These are phyloP conservation scores for Lactarius psammicola DNA, from an alignment of 768 basidiomycete genomes.

Conservation along the genomic window DNA sequence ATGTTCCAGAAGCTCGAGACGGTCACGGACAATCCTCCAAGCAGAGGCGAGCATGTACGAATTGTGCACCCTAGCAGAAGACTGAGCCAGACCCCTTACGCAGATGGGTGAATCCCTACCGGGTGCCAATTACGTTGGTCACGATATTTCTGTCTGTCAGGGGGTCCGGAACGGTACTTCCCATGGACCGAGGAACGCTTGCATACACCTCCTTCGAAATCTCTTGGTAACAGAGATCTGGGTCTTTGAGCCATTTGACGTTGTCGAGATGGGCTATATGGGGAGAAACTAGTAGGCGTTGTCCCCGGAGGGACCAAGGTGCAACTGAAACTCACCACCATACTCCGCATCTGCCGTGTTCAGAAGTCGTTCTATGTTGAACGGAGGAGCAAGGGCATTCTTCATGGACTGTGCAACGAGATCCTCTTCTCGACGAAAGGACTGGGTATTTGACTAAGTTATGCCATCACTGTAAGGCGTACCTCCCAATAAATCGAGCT, in stretches of 20 bases:
- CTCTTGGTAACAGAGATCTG: conserved; percentile 55
- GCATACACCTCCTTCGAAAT: conserved; percentile 58
- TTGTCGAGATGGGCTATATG: conserved; percentile 63
- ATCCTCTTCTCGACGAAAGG: conserved; percentile 52
- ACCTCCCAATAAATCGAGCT: conserved; percentile 79
- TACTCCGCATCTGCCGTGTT: conserved; percentile 74
- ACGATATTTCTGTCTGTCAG: conserved; percentile 21
- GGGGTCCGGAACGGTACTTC: conserved; percentile 12
- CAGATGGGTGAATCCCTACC: conserved; percentile 22
- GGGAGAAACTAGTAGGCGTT: not conserved
- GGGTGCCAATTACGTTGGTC: conserved; percentile 28
- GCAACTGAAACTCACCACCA: conserved; percentile 60
- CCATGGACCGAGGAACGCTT: conserved; percentile 39
- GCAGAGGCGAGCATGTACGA: conserved; percentile 77
- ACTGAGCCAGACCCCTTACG: conserved; percentile 18
- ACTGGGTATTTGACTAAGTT: conserved; percentile 7
- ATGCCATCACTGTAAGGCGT: conserved; percentile 30
- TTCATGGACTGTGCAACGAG: conserved; percentile 51
- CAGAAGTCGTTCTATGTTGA: conserved; percentile 59
- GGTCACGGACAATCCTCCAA: conserved; percentile 70
- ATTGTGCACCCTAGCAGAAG: conserved; percentile 65
- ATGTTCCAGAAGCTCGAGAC: conserved; percentile 53
- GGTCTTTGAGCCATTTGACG: conserved; percentile 64
- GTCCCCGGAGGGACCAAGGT: not conserved
- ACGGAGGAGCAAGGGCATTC: conserved; percentile 60